Conservation (phyloP, 768 basidiomycete species). For the Naematelia aurantialba region DNA sequence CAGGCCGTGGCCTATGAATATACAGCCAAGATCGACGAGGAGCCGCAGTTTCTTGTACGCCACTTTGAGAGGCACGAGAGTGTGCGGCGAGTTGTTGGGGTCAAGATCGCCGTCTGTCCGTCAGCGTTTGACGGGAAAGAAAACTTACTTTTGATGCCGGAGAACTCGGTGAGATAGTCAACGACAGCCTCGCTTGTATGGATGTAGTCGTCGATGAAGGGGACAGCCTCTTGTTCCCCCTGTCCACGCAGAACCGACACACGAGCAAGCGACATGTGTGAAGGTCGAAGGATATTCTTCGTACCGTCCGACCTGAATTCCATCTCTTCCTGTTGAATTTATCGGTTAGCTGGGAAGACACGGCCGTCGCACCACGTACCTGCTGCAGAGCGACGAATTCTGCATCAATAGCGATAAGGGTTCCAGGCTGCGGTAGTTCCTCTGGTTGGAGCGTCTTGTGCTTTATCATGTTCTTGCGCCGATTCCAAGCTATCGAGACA, state of each 20-base stretch:
- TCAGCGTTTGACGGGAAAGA: constrained; percentile 9
- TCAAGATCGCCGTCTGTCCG: constrained; percentile 86
- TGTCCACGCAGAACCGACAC: constrained; percentile 89
- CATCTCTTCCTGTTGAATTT: constrained; percentile 76
- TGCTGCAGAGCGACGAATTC: constrained; percentile 98
- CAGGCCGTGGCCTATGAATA: constrained; percentile 94
- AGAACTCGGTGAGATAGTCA: constrained; percentile 95
- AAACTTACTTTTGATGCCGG: constrained; percentile 82
- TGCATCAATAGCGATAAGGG: constrained; percentile 89
- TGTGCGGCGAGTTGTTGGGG: constrained; percentile 73
- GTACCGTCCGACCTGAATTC: constrained; percentile 93
- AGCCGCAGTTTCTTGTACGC: constrained; percentile 96
- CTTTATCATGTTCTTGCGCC: constrained; percentile 67
- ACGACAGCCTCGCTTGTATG: constrained; percentile 93
- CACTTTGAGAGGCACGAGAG: constrained; percentile 90
- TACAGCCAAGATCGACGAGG: constrained; percentile 88
- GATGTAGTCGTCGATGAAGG: constrained; percentile 98
- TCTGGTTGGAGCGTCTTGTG: constrained; percentile 68
- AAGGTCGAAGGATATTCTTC: constrained; percentile 85
- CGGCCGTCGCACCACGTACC: constrained; percentile 51
- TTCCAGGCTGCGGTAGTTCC: constrained; percentile 81
- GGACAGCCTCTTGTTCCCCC: constrained; percentile 71
- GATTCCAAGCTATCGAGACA: constrained; percentile 83
- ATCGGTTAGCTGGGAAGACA: constrained; percentile 2
- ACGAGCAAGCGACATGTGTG: constrained; percentile 83